Conservation (phyloP, 2,329 filamentous ascomycete genomes). For the Dryadomyces sulphureus region DNA sequence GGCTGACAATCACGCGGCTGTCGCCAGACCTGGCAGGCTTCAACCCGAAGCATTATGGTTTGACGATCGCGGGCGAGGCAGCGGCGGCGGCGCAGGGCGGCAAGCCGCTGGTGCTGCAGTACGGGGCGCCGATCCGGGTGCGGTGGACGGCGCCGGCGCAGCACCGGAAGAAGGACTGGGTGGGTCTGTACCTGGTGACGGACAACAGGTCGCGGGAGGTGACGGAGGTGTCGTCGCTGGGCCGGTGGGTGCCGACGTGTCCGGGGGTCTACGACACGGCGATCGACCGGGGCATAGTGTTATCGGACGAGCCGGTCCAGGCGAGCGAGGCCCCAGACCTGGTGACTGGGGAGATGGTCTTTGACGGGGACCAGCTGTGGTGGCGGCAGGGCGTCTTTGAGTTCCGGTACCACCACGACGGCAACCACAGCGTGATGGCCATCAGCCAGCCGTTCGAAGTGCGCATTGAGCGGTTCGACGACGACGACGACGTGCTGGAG, state of each 20-base stretch:
- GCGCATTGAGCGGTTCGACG: constrained; percentile 64
- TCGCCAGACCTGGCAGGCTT: constrained; percentile 67
- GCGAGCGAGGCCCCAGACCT: constrained; percentile 22
- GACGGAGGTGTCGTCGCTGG: constrained; percentile 72
- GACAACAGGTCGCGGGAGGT: constrained; percentile 79
- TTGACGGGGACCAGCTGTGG: constrained; percentile 87
- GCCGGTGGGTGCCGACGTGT: constrained; percentile 77
- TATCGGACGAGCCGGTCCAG: constrained; percentile 46
- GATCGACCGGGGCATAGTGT: constrained; percentile 61
- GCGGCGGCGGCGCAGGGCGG: constrained; percentile 37
- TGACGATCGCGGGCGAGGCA: constrained; percentile 54
- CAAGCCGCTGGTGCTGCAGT: constrained; percentile 69
- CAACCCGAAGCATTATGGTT: constrained; percentile 64
- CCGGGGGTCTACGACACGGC: constrained; percentile 61
- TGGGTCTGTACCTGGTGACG: constrained; percentile 89
- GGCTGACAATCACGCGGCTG: constrained; percentile 68
- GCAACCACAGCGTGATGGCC: constrained; percentile 84
- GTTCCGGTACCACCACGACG: constrained; percentile 91
- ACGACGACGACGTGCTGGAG: constrained; percentile 35
- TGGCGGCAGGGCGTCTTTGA: constrained; percentile 96
- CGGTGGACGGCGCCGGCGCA: constrained; percentile 80
- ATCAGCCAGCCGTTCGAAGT: constrained; percentile 91
- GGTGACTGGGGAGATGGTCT: constrained; percentile 69
- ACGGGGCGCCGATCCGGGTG: constrained; percentile 78
- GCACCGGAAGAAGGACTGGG: constrained; percentile 86